Evolutionary conservation across 345 rosid genomes (phyloP).

Genomic region (Nephelium lappaceum): DNA sequence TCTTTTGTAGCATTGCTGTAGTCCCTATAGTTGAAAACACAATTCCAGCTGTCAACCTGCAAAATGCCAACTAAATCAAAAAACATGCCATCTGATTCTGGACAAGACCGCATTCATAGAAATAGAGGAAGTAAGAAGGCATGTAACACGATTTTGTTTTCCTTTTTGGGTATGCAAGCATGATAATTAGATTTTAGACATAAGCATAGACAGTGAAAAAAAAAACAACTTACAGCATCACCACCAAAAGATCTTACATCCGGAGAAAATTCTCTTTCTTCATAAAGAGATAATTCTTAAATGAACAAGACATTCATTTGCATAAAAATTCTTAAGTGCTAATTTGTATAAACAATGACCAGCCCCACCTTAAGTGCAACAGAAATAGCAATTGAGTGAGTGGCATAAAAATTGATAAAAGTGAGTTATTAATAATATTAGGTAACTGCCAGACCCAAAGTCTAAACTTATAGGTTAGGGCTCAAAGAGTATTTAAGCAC

Average conservation of each 20-base stretch:
- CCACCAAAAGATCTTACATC: neutral
- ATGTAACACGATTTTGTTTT: neutral
- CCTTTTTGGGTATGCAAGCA: neutral
- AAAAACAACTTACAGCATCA: neutral
- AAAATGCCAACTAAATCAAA: conserved; percentile 29
- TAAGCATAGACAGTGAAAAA: neutral
- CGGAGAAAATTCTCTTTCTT: no score
- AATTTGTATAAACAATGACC: neutral
- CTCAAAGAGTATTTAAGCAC: neutral
- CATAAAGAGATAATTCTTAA: neutral
- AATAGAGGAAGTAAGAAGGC: neutral
- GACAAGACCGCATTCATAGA: neutral
- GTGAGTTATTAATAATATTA: no score
- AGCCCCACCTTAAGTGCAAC: neutral
- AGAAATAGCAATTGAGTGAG: no score
- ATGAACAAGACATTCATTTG: neutral
- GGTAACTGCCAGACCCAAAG: no score
- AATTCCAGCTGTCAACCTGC: conserved; percentile 69
- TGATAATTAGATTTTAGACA: neutral
- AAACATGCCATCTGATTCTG: neutral
- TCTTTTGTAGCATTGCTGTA: conserved; percentile 62
- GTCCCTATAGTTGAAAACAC: conserved; percentile 92
- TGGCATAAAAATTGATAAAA: no score
- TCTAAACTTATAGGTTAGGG: neutral
- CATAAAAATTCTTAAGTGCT: neutral